phyloP scores from a whole-genome alignment of 2,329 filamentous ascomycete genomes.

The Coleophoma cylindrospora region DNA sequence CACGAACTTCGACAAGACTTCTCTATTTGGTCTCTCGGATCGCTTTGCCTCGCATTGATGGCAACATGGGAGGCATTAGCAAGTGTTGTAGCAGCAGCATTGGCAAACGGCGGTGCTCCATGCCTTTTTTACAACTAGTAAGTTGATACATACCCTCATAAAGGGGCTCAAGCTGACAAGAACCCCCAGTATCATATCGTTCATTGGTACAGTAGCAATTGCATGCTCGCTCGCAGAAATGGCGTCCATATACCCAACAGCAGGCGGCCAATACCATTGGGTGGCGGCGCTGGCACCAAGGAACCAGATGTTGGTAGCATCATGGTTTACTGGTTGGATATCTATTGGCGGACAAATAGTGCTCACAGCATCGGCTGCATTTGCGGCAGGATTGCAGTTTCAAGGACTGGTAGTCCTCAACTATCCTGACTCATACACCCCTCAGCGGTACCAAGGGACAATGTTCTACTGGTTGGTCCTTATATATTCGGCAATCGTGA shows the following conservation, averaged over 20 bases:
- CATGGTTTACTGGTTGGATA: conserved; percentile 40
- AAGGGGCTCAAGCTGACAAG: too few species aligned
- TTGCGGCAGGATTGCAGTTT: conserved; percentile 37
- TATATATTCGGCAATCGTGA: conserved; percentile 30
- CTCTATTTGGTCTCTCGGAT: conserved; percentile 37
- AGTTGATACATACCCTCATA: not conserved
- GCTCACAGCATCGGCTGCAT: conserved; percentile 41
- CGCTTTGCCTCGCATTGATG: conserved; percentile 42
- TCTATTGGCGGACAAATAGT: conserved; percentile 40
- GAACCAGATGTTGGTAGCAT: conserved; percentile 28
- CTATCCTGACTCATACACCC: conserved; percentile 30
- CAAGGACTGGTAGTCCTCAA: conserved; percentile 39
- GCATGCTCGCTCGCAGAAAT: conserved; percentile 36
- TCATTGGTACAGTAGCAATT: conserved; percentile 33
- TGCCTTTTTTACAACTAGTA: conserved; percentile 41
- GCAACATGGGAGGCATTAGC: conserved; percentile 46
- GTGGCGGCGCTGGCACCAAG: conserved; percentile 46
- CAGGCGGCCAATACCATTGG: conserved; percentile 57
- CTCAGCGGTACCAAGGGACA: conserved; percentile 39
- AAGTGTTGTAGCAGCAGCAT: conserved; percentile 37
- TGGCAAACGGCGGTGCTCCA: conserved; percentile 39
- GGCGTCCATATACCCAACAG: conserved; percentile 32
- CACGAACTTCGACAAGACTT: conserved; percentile 27
- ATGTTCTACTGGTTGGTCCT: conserved; percentile 41
- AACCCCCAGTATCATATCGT: conserved; percentile 31